Evolutionary conservation across 768 basidiomycete genomes (phyloP), one percentile per base, ranked within the genome.

Genomic region (Boletus barrowsii): DNA sequence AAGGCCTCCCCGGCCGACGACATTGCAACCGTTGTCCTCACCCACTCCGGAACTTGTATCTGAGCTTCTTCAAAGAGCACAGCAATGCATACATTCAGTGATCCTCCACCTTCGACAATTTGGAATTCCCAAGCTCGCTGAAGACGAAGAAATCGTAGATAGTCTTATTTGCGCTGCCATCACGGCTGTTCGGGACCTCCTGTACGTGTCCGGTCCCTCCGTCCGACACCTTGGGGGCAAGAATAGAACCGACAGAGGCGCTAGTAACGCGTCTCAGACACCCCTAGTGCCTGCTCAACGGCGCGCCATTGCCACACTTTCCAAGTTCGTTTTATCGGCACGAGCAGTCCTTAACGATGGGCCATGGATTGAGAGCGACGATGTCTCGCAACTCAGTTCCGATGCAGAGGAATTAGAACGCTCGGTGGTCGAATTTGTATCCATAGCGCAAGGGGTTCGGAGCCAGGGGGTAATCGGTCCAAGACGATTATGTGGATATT

Each of bases 251-350:
- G 63, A 59, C 26, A 57, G 54, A 6, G 53, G 36, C 29, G 54
- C 76, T 4, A 66, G 68, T 11, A 66, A 77, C 20, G 69, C 77
- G 5, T 73, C 81, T 5, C 79, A 82, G 54, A 76, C 82, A 5
- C 73, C 85, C 4, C 72, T 92, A 17, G 86, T 91, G 67, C 85
- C 87, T 3, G 84, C 85, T 1, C 90, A 91, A 56, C 79, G 90
- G 49, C 89, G 89, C 54, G 85, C 93, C 18, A 88, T 91, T 5
- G 90, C 91, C 0, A 93, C 91, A 0, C 77, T 95, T 4, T 93
- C 91, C 36, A 88, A 93, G 65, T 82, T 97, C 29, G 87, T 95
- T 33, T 78, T 95, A 3, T 91, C 89, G 10, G 85, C 90, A 1
- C 85, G 93, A 26, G 93, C 94, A 2, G 83, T 89, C 67, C 76